Conservation (phyloP, 2,329 filamentous ascomycete genomes). For the Cladophialophora carrionii region DNA sequence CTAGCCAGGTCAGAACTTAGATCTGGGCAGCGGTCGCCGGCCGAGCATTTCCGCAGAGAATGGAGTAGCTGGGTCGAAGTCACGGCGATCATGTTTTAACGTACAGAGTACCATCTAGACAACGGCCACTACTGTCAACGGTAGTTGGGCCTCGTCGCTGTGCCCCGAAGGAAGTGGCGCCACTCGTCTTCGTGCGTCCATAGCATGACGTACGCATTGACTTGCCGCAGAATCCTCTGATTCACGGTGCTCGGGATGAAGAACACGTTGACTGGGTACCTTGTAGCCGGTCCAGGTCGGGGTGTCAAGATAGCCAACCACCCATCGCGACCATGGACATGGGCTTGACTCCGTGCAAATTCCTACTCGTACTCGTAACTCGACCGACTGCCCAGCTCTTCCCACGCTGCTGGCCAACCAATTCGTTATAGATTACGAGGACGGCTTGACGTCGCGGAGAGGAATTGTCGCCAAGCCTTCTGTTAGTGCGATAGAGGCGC, state of each 20-base stretch:
- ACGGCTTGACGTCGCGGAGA: not conserved
- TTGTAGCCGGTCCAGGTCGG: not conserved
- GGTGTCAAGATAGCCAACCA: not conserved
- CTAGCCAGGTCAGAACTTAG: slow-evolving; percentile 8
- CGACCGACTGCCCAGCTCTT: not conserved
- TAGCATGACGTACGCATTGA: not conserved
- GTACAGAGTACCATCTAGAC: not conserved
- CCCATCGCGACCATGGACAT: too few species aligned
- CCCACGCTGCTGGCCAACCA: not conserved
- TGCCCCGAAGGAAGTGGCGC: not conserved
- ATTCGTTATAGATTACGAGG: not conserved
- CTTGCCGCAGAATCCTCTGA: not conserved
- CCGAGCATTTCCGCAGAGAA: slow-evolving; percentile 7
- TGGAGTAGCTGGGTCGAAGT: slow-evolving; percentile 2
- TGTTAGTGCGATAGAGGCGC: not conserved
- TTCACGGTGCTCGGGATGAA: not conserved
- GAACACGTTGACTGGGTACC: not conserved
- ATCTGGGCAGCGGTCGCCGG: slow-evolving; percentile 11
- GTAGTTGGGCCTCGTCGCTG: not conserved
- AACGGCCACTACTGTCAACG: too few species aligned
- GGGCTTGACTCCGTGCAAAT: too few species aligned
- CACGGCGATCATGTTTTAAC: not conserved
- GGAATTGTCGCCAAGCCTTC: not conserved
- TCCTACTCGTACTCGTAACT: not conserved
- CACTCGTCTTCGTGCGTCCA: not conserved